phyloP scores from a whole-genome alignment of 495 filamentous ascomycete genomes.

The Tuber indicum region DNA sequence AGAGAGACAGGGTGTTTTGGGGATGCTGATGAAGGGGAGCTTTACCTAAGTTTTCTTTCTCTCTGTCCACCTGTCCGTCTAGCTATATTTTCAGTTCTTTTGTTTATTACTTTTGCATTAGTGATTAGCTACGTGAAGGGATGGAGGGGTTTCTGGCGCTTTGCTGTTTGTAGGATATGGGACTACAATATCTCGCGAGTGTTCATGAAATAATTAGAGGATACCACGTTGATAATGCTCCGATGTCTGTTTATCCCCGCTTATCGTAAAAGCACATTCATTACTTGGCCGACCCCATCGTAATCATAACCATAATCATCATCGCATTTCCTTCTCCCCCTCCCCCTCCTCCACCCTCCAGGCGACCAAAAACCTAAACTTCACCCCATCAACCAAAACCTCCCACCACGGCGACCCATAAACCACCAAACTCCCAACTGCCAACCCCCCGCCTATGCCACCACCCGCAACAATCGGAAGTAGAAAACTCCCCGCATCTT shows the following conservation, averaged over 20 bases:
- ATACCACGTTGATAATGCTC: not conserved
- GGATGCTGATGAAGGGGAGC: conserved; percentile 26
- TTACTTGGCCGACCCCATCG: not conserved
- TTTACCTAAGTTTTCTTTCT: conserved; percentile 15
- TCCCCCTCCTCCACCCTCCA: not conserved
- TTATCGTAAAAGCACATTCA: not conserved
- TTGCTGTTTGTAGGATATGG: not conserved
- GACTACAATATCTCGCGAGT: not conserved
- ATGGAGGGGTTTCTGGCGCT: not conserved
- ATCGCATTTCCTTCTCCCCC: not conserved
- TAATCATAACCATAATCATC: not conserved
- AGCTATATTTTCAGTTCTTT: not conserved
- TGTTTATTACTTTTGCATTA: not conserved
- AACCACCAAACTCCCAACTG: not conserved
- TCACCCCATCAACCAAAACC: not conserved
- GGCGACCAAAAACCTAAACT: not conserved
- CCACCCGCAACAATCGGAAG: not conserved
- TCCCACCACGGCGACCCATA: conserved; percentile 1
- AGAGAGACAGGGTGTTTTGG: conserved; percentile 46
- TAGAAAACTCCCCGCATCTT: not conserved
- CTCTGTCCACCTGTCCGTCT: not conserved
- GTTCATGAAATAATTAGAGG: not conserved
- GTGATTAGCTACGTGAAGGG: not conserved
- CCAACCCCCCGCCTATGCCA: not conserved
- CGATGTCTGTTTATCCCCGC: not conserved